Percentiles rank a stretch among this genome's conserved stretches.
Evolutionary conservation across 257 asterid genomes (phyloP).

Genomic region (Solanum bulbocastanum): DNA sequence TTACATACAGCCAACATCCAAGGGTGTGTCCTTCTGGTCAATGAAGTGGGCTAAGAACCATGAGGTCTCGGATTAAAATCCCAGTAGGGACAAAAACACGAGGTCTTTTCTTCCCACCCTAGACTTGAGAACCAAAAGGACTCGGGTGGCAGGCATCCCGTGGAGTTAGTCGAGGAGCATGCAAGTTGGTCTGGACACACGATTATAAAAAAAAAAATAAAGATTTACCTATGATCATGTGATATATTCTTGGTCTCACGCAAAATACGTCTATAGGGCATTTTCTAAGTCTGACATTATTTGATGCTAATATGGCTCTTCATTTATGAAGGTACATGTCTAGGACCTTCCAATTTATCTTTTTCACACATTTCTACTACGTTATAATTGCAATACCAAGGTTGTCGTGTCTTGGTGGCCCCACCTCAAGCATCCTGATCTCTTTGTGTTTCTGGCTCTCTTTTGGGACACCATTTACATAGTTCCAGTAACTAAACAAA

Average conservation of each 20-base stretch:
- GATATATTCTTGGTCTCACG: neutral
- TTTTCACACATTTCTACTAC: neutral
- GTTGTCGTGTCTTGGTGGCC: neutral
- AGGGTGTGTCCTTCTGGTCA: neutral
- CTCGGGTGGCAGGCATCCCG: neutral
- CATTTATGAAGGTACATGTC: neutral
- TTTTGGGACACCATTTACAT: neutral
- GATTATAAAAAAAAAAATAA: too few species aligned
- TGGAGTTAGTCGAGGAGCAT: neutral
- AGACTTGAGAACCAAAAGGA: neutral
- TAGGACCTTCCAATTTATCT: neutral
- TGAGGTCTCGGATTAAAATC: neutral
- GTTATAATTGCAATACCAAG: neutral
- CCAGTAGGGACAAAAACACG: neutral
- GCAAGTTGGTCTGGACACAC: neutral
- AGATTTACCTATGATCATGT: neutral
- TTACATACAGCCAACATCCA: neutral
- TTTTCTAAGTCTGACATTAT: neutral
- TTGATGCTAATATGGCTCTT: neutral
- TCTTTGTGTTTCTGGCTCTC: neutral
- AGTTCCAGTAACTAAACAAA: neutral
- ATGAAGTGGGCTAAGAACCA: neutral
- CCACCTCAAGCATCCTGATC: neutral
- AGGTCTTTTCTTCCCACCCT: neutral
- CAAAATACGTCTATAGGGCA: neutral